These are phyloP conservation scores for Chrysoporthe cubensis DNA, from an alignment of 2,329 filamentous ascomycete species.

Conservation along the genomic window DNA sequence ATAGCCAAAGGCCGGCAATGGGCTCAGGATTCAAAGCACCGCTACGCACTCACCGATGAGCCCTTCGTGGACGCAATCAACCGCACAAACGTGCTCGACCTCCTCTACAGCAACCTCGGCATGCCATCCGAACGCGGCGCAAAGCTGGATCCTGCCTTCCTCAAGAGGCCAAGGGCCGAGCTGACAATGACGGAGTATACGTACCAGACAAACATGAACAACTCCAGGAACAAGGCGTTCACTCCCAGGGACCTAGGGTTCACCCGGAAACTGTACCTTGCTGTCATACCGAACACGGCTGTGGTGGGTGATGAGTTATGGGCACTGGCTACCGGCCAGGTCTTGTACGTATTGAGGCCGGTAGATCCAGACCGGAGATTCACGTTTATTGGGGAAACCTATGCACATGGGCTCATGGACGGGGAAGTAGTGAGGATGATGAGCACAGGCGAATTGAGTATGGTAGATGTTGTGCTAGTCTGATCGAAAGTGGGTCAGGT, in stretches of 20 bases:
- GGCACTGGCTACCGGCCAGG: not conserved
- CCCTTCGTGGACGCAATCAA: not conserved
- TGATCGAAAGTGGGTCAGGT: not conserved
- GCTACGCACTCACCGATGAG: not conserved
- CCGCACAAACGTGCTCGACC: not conserved
- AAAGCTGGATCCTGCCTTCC: conserved; percentile 7
- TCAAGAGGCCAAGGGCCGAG: conserved; percentile 1
- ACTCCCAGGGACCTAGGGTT: not conserved
- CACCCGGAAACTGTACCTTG: not conserved
- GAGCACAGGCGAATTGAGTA: conserved; percentile 1
- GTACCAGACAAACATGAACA: not conserved
- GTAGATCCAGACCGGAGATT: not conserved
- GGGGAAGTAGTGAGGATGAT: not conserved
- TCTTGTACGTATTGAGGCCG: conserved; percentile 6
- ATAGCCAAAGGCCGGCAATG: not conserved
- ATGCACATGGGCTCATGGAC: not conserved
- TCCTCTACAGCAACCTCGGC: not conserved
- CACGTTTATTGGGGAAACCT: not conserved
- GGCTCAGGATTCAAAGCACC: not conserved
- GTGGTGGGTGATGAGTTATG: conserved; percentile 4
- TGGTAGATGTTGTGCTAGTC: conserved; percentile 8
- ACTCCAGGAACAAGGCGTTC: not conserved
- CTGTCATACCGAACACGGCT: not conserved
- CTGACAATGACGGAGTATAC: not conserved
- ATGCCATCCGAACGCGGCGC: not conserved